Evolutionary conservation across 2,329 filamentous ascomycete species (phyloP), one percentile per base, ranked within the genome.

Genomic region (Fusarium sp.): DNA sequence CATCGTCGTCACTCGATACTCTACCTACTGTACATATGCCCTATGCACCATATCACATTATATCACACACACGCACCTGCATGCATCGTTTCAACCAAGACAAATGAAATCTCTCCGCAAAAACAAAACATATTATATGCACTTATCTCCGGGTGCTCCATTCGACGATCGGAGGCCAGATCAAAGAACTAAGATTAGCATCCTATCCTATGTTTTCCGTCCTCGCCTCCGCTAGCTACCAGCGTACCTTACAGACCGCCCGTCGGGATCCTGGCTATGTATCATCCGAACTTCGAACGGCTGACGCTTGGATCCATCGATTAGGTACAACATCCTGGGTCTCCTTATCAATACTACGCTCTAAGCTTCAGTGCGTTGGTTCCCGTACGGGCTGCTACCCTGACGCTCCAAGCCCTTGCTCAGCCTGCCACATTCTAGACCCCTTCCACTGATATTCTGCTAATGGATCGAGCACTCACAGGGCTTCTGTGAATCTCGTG

Each of bases 331-430:
- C 28, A 58, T 66, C 68, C 66, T 44, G 44, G 55, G 28, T 36
- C 58, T 58, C 59, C 43, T 46, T 61, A 65, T 67, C 68, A 38
- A 66, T 71, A 71, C 45, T 34, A 34, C 24, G 34, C 43, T 36
- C 59, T 58, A 66, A 58, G 68, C 44, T 51, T 54, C 66, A 59
- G 49, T 71, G 67, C 58, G 53, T 55, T 65, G 43, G 50, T 42
- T 71, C 68, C 68, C 59, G 63, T 71, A 65, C 63, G 68, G 67
- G 64, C 66, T 71, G 33, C 68, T 58, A 71, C 68, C 63, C 57
- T 45, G 44, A 57, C 48, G 31, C 28, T 61, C 43, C 66, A 40
- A 31, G 63, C 55, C 71, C 64, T 63, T 64, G 59, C 54, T 69
- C 58, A 58, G 39, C 50, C 44, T 57, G 58, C 61, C 50, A 53